Evolutionary conservation across 208 protist genomes (phyloP), one percentile per base, ranked within the genome.

Genomic region (Histomonas meleagridis): DNA sequence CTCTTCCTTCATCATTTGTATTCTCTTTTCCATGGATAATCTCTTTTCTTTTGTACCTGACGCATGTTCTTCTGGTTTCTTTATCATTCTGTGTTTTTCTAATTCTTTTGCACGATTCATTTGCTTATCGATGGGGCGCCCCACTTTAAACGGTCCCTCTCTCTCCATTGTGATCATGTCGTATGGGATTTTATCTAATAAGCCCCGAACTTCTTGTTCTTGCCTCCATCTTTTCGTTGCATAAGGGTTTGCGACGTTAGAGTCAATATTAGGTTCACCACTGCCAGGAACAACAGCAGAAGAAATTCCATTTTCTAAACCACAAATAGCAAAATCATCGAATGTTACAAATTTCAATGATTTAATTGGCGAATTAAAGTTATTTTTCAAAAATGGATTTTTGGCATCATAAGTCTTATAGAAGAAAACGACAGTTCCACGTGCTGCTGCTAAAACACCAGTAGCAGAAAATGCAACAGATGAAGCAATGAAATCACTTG

Each of bases 311-410:
- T 23, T 51, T 26, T 81, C n/a, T 7, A 51, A 43, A 23, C 70
- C 70, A 51, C 48, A 9, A 51, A 81, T 81, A 51, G 70, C 70
- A 51, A 81, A 81, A 81, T 81, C 70, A 46, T 81, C 70, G 51
- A 81, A 81, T 53, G 70, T 81, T 1, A 51, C 70, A 81, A 81
- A 81, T 51, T 81, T 81, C 9, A 81, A 23, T 23, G 14, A 28
- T n/a, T 48, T 48, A 1, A 81, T 23, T 51, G 32, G 7, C 4
- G 70, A 23, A 23, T 48, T 48, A 51, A 46, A 81, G 48, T 16
- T 51, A 4, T 9, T 32, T 21, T 35, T 10, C 21, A 81, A 43
- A 28, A 51, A 81, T n/a, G 70, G n/a, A 1, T 43, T 48, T n/a
- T 81, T 81, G 32, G 26, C 35, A 46, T 81, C n/a, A 51, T 51